These are phyloP conservation scores for Apophysomyces trapeziformis DNA, from an alignment of 371 early-diverging fungal species.

Conservation along the genomic window DNA sequence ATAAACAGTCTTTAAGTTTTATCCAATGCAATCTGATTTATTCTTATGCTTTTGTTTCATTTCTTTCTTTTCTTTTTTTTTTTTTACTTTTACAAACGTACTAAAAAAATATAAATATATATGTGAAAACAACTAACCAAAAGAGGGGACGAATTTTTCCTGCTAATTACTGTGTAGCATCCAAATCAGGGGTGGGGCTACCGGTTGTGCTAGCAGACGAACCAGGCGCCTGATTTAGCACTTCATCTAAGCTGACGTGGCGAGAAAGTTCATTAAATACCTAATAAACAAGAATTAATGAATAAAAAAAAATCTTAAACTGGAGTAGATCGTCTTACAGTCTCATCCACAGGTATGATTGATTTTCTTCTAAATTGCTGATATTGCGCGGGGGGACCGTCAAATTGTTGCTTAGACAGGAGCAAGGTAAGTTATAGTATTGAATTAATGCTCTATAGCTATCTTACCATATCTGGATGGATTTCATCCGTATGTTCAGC, in stretches of 20 bases:
- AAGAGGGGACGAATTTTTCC: not conserved
- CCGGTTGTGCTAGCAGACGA: slow-evolving; percentile 20
- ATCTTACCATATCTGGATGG: slow-evolving; percentile 53
- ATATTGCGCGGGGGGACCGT: slow-evolving; percentile 59
- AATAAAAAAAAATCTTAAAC: not conserved
- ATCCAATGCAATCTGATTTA: not conserved
- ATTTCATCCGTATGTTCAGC: slow-evolving; percentile 42
- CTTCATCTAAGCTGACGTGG: slow-evolving; percentile 86
- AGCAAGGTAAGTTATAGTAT: not conserved
- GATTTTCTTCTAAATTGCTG: slow-evolving; percentile 89
- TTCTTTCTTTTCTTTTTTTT: not conserved
- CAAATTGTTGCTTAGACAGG: slow-evolving; percentile 65
- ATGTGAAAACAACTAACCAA: not conserved
- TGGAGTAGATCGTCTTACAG: slow-evolving; percentile 32
- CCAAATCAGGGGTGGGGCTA: slow-evolving; percentile 2
- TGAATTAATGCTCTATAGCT: not conserved
- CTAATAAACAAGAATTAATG: slow-evolving; percentile 11
- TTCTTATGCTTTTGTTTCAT: not conserved
- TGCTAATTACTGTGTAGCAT: not conserved
- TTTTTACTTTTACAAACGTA: slow-evolving; percentile 7
- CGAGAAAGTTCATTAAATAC: slow-evolving; percentile 81
- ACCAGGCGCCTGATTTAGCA: slow-evolving; percentile 61
- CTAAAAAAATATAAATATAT: not conserved
- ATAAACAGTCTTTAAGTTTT: not conserved
- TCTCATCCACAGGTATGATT: slow-evolving; percentile 89